Conservation (phyloP, 768 basidiomycete species). For the Amanita jacksonii region DNA sequence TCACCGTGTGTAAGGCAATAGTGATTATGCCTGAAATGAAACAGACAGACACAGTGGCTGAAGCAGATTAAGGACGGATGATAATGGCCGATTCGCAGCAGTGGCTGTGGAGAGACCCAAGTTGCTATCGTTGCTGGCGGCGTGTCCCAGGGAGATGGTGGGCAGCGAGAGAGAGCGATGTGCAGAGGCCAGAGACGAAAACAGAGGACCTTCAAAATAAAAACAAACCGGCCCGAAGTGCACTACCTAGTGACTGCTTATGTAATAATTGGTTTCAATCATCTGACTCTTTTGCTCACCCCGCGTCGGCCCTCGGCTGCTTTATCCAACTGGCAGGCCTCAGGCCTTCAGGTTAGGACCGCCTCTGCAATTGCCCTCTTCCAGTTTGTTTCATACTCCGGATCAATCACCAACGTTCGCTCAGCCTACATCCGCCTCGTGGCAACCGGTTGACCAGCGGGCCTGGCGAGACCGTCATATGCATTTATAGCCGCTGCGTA, state of each 20-base stretch:
- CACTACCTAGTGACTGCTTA: constrained; percentile 3
- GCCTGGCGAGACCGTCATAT: too few relatives aligned
- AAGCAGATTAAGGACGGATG: not conserved
- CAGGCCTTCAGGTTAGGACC: too few relatives aligned
- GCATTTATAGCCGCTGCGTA: too few relatives aligned
- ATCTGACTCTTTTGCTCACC: not conserved
- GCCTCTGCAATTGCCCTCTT: too few relatives aligned
- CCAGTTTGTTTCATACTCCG: too few relatives aligned
- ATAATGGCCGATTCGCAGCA: not conserved
- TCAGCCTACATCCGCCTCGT: too few relatives aligned
- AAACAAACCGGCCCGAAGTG: constrained; percentile 11
- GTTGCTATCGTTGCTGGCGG: constrained; percentile 8
- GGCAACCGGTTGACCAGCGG: too few relatives aligned
- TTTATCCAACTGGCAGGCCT: too few relatives aligned
- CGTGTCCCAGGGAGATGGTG: constrained; percentile 3
- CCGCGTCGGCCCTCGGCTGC: too few relatives aligned
- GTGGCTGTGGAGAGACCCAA: not conserved
- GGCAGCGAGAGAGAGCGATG: not conserved
- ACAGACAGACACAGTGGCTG: not conserved
- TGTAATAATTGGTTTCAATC: not conserved
- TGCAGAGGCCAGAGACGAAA: not conserved
- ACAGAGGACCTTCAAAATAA: constrained; percentile 4
- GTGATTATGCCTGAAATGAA: constrained; percentile 7
- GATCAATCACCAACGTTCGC: too few relatives aligned
- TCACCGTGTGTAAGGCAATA: not conserved